Conservation (phyloP, 345 rosid genomes). For the Erucastrum elatum region DNA sequence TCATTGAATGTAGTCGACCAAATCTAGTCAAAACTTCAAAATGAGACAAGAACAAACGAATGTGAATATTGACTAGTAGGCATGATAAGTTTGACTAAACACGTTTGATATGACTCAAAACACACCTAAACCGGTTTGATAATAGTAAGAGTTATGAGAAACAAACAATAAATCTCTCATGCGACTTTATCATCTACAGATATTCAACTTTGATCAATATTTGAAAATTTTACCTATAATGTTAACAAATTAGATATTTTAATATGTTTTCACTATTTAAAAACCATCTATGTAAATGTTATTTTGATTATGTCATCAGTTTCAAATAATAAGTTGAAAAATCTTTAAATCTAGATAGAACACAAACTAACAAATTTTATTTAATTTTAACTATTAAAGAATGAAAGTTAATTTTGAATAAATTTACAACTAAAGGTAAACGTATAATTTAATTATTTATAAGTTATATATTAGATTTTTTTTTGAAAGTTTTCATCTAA, state of each 20-base stretch:
- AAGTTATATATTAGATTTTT: not conserved
- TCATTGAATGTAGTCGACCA: not conserved
- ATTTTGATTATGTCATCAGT: not conserved
- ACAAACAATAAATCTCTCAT: not conserved
- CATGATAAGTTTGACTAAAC: not conserved
- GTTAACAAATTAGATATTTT: not conserved
- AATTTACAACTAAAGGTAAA: not conserved
- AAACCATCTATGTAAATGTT: not conserved
- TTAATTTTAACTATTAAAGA: not conserved
- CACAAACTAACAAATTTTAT: not conserved
- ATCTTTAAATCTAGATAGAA: not conserved
- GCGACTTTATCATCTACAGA: not conserved
- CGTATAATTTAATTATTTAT: not conserved
- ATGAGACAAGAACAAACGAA: conserved; percentile 5
- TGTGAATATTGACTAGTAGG: conserved; percentile 13
- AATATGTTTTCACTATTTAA: not conserved
- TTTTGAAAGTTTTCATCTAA: not conserved
- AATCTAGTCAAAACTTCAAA: not conserved
- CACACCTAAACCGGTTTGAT: not conserved
- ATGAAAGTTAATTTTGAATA: not conserved
- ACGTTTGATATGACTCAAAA: not conserved
- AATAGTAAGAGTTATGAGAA: not conserved
- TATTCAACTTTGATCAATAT: not conserved
- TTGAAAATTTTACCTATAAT: not conserved
- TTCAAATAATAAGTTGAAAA: not conserved